These are phyloP conservation scores for Penicillium coffeae DNA, from an alignment of 495 filamentous ascomycete genomes.

Conservation along the genomic window DNA sequence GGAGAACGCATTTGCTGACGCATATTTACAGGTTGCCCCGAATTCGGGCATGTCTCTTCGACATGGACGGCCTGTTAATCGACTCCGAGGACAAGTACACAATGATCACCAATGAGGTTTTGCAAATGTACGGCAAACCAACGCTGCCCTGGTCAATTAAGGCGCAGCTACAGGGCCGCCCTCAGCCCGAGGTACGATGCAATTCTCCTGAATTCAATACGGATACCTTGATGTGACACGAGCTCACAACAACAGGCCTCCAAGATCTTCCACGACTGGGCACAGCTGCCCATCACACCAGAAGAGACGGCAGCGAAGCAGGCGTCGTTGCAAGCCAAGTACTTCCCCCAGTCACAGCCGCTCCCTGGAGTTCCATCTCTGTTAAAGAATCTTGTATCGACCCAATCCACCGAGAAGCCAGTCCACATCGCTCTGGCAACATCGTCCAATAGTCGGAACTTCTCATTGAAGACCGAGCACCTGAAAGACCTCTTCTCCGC, in stretches of 20 bases:
- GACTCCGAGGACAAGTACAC: conserved; percentile 95
- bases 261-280: conserved; percentile 75
- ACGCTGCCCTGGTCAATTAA: conserved; percentile 88
- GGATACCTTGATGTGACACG: neutral
- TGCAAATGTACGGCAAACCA: conserved; percentile 67
- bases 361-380: conserved; percentile 76
- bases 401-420: conserved; percentile 39
- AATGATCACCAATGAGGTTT: conserved; percentile 72
- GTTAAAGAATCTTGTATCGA: conserved; percentile 49
- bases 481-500: conserved; percentile 66
- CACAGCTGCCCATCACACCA: conserved; percentile 70
- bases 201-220: neutral
- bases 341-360: conserved; percentile 69
- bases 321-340: conserved; percentile 56
- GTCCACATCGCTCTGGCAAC: conserved; percentile 87
- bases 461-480: conserved; percentile 74
- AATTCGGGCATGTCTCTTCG: conserved; percentile 91
- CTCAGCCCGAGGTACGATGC: conserved; percentile 57
- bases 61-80: conserved; percentile 96
- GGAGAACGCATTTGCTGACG: conserved; percentile 8
- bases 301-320: conserved; percentile 61
- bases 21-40: conserved; percentile 57
- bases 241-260: conserved; percentile 16
- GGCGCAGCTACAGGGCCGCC: conserved; percentile 91
- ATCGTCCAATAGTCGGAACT: conserved; percentile 67